A percentile compares a stretch with the other conserved stretches of the same genome.
These are phyloP conservation scores for Alectoria sarmentosa DNA, from an alignment of 495 filamentous ascomycete genomes.

Conservation along the genomic window DNA sequence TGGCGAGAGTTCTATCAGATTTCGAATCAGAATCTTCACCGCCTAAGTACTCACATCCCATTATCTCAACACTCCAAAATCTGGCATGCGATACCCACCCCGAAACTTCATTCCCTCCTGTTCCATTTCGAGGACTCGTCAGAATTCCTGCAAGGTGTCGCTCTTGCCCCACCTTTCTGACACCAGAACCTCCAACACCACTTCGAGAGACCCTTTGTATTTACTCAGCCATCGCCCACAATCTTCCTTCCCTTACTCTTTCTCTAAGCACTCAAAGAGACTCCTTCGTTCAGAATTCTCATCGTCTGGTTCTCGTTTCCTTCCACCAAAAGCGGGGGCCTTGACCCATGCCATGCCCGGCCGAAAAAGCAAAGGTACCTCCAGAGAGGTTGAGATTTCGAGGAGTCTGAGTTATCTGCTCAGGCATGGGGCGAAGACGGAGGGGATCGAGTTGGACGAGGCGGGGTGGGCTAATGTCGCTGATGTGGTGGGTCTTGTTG, in stretches of 20 bases:
- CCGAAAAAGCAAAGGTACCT: not conserved
- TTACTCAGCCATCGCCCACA: not conserved
- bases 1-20: not conserved
- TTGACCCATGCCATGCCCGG: not conserved
- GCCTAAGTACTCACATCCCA: not conserved
- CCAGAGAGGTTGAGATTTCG: slow-evolving; percentile 60
- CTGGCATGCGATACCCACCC: not conserved
- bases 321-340: not conserved
- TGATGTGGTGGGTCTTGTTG: slow-evolving; percentile 57
- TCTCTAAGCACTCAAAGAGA: not conserved
- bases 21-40: not conserved
- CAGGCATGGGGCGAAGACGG: slow-evolving; percentile 74
- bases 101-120: not conserved
- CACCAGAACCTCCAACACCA: not conserved
- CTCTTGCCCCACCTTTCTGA: not conserved
- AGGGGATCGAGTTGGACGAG: slow-evolving; percentile 64
- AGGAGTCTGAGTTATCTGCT: slow-evolving; percentile 74
- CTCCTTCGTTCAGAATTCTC: not conserved
- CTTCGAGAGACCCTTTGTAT: too few relatives aligned
- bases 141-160: not conserved
- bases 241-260: not conserved
- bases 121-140: not conserved
- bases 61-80: not conserved
- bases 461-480: slow-evolving; percentile 76
- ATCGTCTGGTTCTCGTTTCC: not conserved